Evolutionary conservation across 2,329 filamentous ascomycete genomes (phyloP), one percentile per base, ranked within the genome.

Genomic region (Paecilomyces sp.): DNA sequence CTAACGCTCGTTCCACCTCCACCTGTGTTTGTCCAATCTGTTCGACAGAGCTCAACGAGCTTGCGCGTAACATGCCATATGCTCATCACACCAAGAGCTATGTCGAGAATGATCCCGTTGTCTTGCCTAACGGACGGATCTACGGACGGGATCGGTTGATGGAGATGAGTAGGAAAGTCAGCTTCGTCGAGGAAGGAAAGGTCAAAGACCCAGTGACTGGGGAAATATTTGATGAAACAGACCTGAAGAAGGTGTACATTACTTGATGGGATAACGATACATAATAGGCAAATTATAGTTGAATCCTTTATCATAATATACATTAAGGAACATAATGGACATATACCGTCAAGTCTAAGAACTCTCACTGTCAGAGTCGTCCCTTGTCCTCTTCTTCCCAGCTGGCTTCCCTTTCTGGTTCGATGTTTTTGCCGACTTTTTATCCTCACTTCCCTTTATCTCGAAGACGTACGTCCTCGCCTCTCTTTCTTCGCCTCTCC

Each of bases 61-160:
- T 99, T 34, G 93, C 94, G 1, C 83, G 88, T 57, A 88, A 88
- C 67, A 90, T 99, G 53, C 94, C 94, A 0, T 97, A 97, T 68
- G 94, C 94, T 2, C 90, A 96, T 70, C 94, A 99, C 74, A 92
- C 89, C 31, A 95, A 95, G 80, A 96, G 91, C 71, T 90, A 91
- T 62, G 91, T 97, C 31, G 93, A 96, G 71, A 86, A 86, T 54
- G 92, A 97, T 70, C 84, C 94, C 0, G 83, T 96, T 22, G 83
- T 97, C 52, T 77, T 99, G 59, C 94, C 94, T 25, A 97, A 96
- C 72, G 88, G 89, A 1, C 83, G 91, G 57, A 89, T 95, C 9
- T 97, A 96, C 71, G 91, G 93, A 22, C 83, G 85, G 60, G 85
- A 88, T 59, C 81, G 88, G 56, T 79, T 99, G 56, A 79, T 88